Percentiles rank a stretch among this genome's conserved stretches.
Conservation (phyloP, 1,139 yeast genomes). For the Yamadazyma friedrichii region DNA sequence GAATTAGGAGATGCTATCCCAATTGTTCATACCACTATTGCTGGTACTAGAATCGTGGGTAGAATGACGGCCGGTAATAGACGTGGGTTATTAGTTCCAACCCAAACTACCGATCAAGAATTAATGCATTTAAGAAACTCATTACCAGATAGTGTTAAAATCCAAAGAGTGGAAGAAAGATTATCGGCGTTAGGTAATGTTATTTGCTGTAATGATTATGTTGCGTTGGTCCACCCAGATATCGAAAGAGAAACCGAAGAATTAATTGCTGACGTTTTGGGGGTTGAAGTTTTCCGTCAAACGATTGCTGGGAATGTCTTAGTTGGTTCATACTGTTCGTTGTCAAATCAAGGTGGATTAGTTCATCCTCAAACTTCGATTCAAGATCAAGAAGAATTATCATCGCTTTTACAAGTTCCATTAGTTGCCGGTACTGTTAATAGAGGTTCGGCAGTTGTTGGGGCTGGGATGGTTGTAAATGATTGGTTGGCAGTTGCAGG, state of each 20-base stretch:
- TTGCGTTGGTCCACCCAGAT: conserved; percentile 98
- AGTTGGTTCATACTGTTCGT: conserved; percentile 93
- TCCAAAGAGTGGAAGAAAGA: conserved; percentile 97
- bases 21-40: conserved; percentile 94
- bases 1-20: conserved; percentile 96
- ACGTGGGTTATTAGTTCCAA: conserved; percentile 94
- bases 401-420: conserved; percentile 94
- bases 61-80: conserved; percentile 99
- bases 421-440: conserved; percentile 98
- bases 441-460: conserved; percentile 96
- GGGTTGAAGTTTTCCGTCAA: conserved; percentile 98
- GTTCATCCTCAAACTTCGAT: conserved; percentile 97
- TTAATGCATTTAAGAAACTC: conserved; percentile 96
- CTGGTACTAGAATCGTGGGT: conserved; percentile 97
- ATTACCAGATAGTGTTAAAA: conserved; percentile 92
- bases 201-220: conserved; percentile 98
- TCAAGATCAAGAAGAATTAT: conserved; percentile 97
- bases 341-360: conserved; percentile 96
- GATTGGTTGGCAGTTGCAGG: conserved; percentile 99
- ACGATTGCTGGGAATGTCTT: conserved; percentile 97
- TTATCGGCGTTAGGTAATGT: conserved; percentile 96
- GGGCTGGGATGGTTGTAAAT: conserved; percentile 98
- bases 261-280: conserved; percentile 96
- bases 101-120: conserved; percentile 99
- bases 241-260: conserved; percentile 99